Evolutionary conservation across 179 eudicot genomes (phyloP).

Genomic region (Gypsophila paniculata): DNA sequence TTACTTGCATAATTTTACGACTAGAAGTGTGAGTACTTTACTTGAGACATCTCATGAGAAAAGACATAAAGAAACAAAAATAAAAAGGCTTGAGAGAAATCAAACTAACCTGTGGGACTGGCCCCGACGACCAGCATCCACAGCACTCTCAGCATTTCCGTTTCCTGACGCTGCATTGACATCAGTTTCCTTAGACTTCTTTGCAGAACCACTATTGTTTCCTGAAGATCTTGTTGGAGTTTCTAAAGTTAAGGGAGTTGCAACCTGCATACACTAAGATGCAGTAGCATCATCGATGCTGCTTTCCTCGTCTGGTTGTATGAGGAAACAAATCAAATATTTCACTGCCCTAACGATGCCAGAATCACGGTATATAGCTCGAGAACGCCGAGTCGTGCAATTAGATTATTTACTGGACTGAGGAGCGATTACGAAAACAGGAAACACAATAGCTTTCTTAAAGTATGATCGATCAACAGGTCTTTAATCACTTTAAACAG

Average conservation of each 20-base stretch:
- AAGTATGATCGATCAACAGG: background rate
- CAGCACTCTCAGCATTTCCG: slow-evolving; percentile 49
- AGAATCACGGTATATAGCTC: slow-evolving; percentile 3
- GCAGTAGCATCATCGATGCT: slow-evolving; percentile 22
- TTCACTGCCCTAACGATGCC: slow-evolving; percentile 10
- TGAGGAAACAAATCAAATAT: slow-evolving; percentile 13
- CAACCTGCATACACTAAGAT: slow-evolving; percentile 49
- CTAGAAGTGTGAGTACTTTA: too few species aligned
- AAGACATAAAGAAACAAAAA: background rate
- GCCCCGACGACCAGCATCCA: slow-evolving; percentile 40
- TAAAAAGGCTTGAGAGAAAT: slow-evolving; percentile 10
- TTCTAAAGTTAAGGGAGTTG: slow-evolving; percentile 56
- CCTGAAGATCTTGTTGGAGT: slow-evolving; percentile 63
- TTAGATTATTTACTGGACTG: background rate
- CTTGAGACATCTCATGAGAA: background rate
- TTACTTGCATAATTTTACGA: too few species aligned
- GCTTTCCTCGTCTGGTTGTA: slow-evolving; percentile 13
- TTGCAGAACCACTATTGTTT: slow-evolving; percentile 57
- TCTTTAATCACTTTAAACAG: background rate
- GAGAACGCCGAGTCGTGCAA: background rate
- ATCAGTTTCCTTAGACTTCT: slow-evolving; percentile 62
- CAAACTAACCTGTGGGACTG: slow-evolving; percentile 56
- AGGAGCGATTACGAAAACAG: background rate
- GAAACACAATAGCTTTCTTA: background rate
- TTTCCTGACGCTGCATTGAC: slow-evolving; percentile 64